Percentiles rank a stretch among this genome's conserved stretches.
phyloP scores from a whole-genome alignment of 805 yeast species.

The Schwanniomyces occidentalis region DNA sequence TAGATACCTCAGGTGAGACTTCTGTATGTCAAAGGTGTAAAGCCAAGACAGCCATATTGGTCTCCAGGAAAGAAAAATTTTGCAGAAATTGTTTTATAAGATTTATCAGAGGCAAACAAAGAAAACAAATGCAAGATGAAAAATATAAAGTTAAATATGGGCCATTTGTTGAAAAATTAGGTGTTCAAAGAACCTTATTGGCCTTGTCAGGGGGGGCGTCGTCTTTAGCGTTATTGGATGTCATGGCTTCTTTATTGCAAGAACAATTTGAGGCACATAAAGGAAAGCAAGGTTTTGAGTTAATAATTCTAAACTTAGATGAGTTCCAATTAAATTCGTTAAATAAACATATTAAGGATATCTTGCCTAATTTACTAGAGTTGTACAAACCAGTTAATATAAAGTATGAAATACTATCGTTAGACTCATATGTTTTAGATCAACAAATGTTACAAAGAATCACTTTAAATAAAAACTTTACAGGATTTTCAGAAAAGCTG shows the following conservation, averaged over 20 bases:
- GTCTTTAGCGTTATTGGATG: slow-evolving; percentile 68
- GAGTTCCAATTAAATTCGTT: slow-evolving; percentile 24
- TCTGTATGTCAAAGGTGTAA: slow-evolving; percentile 52
- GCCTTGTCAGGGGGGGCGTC: slow-evolving; percentile 68
- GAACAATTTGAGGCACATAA: slow-evolving; percentile 65
- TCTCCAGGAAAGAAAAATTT: slow-evolving; percentile 63
- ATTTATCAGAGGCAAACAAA: slow-evolving; percentile 76
- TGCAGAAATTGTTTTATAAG: slow-evolving; percentile 68
- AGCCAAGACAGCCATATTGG: slow-evolving; percentile 37
- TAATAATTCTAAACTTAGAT: slow-evolving; percentile 53
- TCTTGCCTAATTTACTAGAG: slow-evolving; percentile 16
- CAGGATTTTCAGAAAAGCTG: slow-evolving; percentile 14
- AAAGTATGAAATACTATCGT: slow-evolving; percentile 42
- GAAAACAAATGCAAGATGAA: slow-evolving; percentile 74
- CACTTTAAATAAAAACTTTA: slow-evolving; percentile 29
- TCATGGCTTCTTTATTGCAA: slow-evolving; percentile 55
- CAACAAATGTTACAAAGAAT: slow-evolving; percentile 30
- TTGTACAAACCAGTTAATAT: slow-evolving; percentile 20
- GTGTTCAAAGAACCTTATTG: slow-evolving; percentile 49
- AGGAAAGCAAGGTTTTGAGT: slow-evolving; percentile 67
- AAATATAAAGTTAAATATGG: slow-evolving; percentile 71
- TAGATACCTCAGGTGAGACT: slow-evolving; percentile 3
- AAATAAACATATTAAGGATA: slow-evolving; percentile 14
- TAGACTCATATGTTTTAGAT: slow-evolving; percentile 39
- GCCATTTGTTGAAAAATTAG: slow-evolving; percentile 30